These are phyloP conservation scores for Buddleja alternifolia DNA, from an alignment of 257 asterid genomes.

Conservation along the genomic window DNA sequence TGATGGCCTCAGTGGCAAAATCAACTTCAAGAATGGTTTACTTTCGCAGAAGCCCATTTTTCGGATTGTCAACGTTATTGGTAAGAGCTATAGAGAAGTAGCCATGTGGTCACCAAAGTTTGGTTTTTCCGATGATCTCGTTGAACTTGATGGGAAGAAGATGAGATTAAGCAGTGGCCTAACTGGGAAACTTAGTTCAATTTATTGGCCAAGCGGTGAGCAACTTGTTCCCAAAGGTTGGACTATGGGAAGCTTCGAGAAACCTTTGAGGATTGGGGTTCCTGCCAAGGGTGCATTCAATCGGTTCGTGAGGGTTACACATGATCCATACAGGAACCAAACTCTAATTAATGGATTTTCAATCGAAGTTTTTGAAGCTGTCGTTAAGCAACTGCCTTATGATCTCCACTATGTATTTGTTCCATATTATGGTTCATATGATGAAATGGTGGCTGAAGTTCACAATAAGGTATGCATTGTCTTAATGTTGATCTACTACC, in stretches of 20 bases:
- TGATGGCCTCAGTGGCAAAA: slow-evolving; percentile 55
- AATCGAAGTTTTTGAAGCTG: slow-evolving; percentile 63
- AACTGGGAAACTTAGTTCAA: slow-evolving; percentile 32
- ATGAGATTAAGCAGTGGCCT: slow-evolving; percentile 18
- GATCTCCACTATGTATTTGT: slow-evolving; percentile 42
- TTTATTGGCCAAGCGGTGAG: slow-evolving; percentile 69
- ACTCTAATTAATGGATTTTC: slow-evolving; percentile 54
- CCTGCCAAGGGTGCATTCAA: slow-evolving; percentile 58
- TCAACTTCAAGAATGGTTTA: slow-evolving; percentile 50
- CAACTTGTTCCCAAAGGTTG: slow-evolving; percentile 45
- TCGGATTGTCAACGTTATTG: slow-evolving; percentile 55
- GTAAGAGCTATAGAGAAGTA: slow-evolving; percentile 55
- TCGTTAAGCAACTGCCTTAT: slow-evolving; percentile 45
- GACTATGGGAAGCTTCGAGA: slow-evolving; percentile 43
- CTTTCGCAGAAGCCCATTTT: slow-evolving; percentile 41
- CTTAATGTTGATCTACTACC: too few species aligned
- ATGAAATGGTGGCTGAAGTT: slow-evolving; percentile 60
- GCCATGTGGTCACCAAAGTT: slow-evolving; percentile 52
- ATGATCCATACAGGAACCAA: slow-evolving; percentile 35
- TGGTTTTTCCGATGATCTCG: slow-evolving; percentile 41
- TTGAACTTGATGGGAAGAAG: slow-evolving; percentile 11
- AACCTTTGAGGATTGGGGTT: slow-evolving; percentile 55
- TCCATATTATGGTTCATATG: slow-evolving; percentile 55
- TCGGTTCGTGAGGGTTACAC: slow-evolving; percentile 52
- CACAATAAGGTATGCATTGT: slow-evolving; percentile 50